These are phyloP conservation scores for Clonostachys sp. DNA, from an alignment of 2,329 filamentous ascomycete genomes.

Conservation along the genomic window DNA sequence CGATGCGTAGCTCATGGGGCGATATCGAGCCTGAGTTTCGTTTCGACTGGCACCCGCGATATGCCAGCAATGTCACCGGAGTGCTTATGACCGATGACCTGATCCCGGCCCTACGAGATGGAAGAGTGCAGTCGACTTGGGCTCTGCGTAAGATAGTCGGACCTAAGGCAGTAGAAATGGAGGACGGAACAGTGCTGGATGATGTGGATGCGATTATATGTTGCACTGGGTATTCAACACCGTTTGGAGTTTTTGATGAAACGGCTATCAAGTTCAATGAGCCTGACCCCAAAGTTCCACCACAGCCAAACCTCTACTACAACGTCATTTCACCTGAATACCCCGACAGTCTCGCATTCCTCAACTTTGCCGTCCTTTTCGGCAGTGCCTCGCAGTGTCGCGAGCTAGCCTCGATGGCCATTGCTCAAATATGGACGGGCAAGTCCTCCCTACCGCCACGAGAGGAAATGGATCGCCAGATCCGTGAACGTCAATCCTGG, in stretches of 20 bases:
- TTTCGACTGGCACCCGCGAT: constrained; percentile 5
- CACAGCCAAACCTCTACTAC: constrained; percentile 27
- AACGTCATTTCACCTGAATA: constrained; percentile 32
- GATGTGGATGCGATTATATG: constrained; percentile 19
- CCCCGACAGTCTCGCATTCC: constrained; percentile 31
- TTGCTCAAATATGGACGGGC: constrained; percentile 34
- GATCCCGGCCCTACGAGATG: constrained; percentile 7
- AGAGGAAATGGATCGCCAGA: constrained; percentile 22
- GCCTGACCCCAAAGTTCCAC: constrained; percentile 5
- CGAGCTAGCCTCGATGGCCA: constrained; percentile 31
- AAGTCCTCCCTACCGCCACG: constrained; percentile 23
- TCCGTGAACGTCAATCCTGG: constrained; percentile 6
- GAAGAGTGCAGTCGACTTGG: constrained; percentile 4
- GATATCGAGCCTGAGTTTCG: constrained; percentile 9
- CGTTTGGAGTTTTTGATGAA: constrained; percentile 10
- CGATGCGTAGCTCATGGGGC: constrained; percentile 7
- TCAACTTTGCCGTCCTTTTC: constrained; percentile 24
- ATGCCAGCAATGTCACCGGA: constrained; percentile 6
- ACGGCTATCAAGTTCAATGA: constrained; percentile 1
- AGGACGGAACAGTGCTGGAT: constrained; percentile 14
- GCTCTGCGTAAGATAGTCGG: constrained; percentile 8
- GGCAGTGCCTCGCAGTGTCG: constrained; percentile 23
- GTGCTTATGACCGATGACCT: constrained; percentile 11
- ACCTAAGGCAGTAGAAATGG: constrained; percentile 11
- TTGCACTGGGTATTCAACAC: constrained; percentile 22